Percentiles rank a stretch among this genome's conserved stretches.
These are phyloP conservation scores for Penicillium concentricum DNA, from an alignment of 2,329 filamentous ascomycete species.

Conservation along the genomic window DNA sequence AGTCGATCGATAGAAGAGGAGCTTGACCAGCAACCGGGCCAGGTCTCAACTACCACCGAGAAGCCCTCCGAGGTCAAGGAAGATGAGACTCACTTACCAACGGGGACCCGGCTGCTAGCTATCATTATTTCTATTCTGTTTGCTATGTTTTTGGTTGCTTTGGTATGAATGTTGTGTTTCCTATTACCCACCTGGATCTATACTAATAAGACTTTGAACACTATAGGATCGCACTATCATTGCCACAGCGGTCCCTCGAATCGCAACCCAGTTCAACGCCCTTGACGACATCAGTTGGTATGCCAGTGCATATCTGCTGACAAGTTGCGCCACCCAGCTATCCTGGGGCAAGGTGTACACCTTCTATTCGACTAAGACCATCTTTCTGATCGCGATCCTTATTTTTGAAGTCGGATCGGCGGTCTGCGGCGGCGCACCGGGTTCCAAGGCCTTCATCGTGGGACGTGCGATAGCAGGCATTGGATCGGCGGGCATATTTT, in stretches of 20 bases:
- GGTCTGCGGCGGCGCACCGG: conserved; percentile 36
- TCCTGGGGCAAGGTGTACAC: conserved; percentile 38
- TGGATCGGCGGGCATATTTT: conserved; percentile 36
- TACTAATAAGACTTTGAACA: conserved; percentile 34
- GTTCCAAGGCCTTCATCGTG: conserved; percentile 33
- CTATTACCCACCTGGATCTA: background rate
- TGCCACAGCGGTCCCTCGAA: conserved; percentile 24
- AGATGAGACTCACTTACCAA: background rate
- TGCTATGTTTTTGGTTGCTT: conserved; percentile 9
- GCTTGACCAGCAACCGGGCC: background rate
- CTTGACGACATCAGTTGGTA: conserved; percentile 63
- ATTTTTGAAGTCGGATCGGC: conserved; percentile 42
- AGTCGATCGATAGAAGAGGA: background rate
- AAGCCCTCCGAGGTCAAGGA: background rate
- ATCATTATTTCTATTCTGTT: conserved; percentile 2
- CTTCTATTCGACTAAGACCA: conserved; percentile 36
- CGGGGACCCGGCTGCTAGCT: background rate
- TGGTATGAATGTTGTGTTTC: background rate
- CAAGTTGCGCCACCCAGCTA: conserved; percentile 36
- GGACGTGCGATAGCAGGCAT: conserved; percentile 39
- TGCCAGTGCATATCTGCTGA: conserved; percentile 49
- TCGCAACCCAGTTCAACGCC: conserved; percentile 23
- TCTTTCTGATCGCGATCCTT: conserved; percentile 33
- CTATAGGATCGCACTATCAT: conserved; percentile 45
- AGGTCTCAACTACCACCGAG: background rate